Conservation (phyloP, 176 grass and related monocot genomes). For the Musa beccarii region DNA sequence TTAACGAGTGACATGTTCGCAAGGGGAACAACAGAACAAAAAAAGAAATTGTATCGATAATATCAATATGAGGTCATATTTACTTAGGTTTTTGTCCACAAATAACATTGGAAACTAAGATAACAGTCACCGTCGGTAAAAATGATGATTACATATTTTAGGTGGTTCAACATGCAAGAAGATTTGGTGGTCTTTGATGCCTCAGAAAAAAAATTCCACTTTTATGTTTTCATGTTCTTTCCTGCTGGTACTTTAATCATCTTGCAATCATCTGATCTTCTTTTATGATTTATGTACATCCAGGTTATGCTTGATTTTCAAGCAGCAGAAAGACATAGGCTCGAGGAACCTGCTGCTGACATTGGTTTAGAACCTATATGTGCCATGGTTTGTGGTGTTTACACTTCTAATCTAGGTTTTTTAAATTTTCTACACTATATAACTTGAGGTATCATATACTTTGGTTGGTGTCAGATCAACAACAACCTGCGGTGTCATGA, state of each 20-base stretch:
- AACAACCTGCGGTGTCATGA: conserved; percentile 88
- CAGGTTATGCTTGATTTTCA: conserved; percentile 99
- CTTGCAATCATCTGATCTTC: conserved; percentile 8
- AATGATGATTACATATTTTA: no score
- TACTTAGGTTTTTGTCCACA: no score
- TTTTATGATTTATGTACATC: conserved; percentile 18
- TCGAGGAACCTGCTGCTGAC: conserved; percentile 89
- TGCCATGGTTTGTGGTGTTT: conserved; percentile 61
- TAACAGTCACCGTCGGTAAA: no score
- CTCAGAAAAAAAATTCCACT: no score
- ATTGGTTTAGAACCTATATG: conserved; percentile 76
- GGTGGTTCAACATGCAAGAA: no score
- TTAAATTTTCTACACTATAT: neutral
- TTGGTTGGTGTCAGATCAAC: conserved; percentile 65
- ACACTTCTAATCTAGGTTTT: conserved; percentile 2
- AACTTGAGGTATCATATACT: conserved; percentile 22
- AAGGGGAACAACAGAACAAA: no score
- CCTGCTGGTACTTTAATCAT: conserved; percentile 5
- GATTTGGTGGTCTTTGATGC: no score
- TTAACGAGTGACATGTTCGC: no score
- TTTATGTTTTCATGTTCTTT: neutral
- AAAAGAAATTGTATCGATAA: no score
- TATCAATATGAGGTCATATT: no score
- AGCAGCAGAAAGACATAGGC: conserved; percentile 84
- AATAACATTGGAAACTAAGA: no score